A percentile compares a stretch with the other conserved stretches of the same genome.
Conservation (phyloP, 192 early-diverging fungal species). For the Entrophospora sp. region DNA sequence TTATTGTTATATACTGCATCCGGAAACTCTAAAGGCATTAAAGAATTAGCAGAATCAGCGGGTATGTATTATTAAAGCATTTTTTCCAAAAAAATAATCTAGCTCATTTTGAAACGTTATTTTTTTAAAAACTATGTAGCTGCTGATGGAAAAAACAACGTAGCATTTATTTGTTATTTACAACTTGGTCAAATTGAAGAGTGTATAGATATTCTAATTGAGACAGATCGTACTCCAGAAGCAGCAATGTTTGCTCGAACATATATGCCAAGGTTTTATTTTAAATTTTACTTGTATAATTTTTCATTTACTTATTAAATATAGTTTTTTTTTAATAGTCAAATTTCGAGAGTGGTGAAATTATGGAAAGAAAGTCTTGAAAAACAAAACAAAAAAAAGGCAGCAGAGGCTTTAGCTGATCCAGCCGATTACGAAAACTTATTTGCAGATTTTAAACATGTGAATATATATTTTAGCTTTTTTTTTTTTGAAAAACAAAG, state of each 20-base stretch:
- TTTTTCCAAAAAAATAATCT: too few species aligned
- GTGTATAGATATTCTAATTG: conserved; percentile 79
- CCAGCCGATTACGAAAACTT: conserved; percentile 76
- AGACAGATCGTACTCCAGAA: conserved; percentile 85
- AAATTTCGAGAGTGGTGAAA: conserved; percentile 57
- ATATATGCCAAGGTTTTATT: conserved; percentile 58
- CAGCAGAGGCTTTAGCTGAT: conserved; percentile 80
- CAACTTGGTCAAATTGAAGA: conserved; percentile 65
- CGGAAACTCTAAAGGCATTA: conserved; percentile 74
- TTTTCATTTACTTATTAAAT: neutral
- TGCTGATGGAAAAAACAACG: conserved; percentile 76
- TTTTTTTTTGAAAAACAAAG: too few species aligned
- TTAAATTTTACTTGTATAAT: neutral
- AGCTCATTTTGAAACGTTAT: too few species aligned
- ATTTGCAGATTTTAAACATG: conserved; percentile 73
- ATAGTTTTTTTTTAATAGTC: conserved; percentile 21
- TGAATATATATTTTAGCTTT: neutral
- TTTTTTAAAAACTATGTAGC: conserved; percentile 22
- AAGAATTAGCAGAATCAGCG: conserved; percentile 63
- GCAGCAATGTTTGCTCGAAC: conserved; percentile 91
- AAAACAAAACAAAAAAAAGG: conserved; percentile 63
- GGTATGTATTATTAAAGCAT: too few species aligned
- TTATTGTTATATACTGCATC: conserved; percentile 84
- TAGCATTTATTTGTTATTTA: conserved; percentile 81
- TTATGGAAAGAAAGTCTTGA: conserved; percentile 74